These are phyloP conservation scores for Rhizomucor pusillus DNA, from an alignment of 371 early-diverging fungal genomes.

Conservation along the genomic window DNA sequence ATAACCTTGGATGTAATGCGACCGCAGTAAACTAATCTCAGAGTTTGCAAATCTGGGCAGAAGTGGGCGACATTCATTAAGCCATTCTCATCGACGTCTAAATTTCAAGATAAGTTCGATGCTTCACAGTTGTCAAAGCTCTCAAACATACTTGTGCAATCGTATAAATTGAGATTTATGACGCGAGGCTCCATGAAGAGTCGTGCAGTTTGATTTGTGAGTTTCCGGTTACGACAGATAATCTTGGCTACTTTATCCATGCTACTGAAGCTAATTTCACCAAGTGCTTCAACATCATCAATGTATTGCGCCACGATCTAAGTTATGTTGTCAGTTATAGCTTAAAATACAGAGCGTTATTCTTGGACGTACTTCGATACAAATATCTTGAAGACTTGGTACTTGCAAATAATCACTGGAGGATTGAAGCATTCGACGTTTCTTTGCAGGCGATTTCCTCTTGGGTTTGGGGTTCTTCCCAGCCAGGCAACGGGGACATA, in stretches of 20 bases:
- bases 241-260: conserved; percentile 77
- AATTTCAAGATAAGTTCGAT: neutral
- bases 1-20: conserved; percentile 63
- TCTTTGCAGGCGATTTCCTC: conserved; percentile 14
- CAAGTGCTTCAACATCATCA: conserved; percentile 79
- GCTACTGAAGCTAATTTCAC: conserved; percentile 68
- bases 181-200: conserved; percentile 73
- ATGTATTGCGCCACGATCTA: conserved; percentile 69
- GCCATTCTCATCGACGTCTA: conserved; percentile 55
- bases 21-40: conserved; percentile 78
- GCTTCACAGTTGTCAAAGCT: neutral
- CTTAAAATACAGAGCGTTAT: too few relatives aligned
- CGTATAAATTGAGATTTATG: conserved; percentile 63
- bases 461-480: conserved; percentile 23
- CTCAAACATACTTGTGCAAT: conserved; percentile 65
- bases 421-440: conserved; percentile 17
- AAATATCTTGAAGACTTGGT: conserved; percentile 60
- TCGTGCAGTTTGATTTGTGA: conserved; percentile 61
- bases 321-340: neutral
- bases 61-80: conserved; percentile 62
- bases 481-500: conserved; percentile 54
- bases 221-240: conserved; percentile 70
- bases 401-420: conserved; percentile 22
- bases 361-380: conserved; percentile 71
- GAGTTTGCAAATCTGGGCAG: conserved; percentile 54